A percentile compares a stretch with the other conserved stretches of the same genome.
phyloP scores from a whole-genome alignment of 2,329 filamentous ascomycete species.

The Tolypocladium endophyticum region DNA sequence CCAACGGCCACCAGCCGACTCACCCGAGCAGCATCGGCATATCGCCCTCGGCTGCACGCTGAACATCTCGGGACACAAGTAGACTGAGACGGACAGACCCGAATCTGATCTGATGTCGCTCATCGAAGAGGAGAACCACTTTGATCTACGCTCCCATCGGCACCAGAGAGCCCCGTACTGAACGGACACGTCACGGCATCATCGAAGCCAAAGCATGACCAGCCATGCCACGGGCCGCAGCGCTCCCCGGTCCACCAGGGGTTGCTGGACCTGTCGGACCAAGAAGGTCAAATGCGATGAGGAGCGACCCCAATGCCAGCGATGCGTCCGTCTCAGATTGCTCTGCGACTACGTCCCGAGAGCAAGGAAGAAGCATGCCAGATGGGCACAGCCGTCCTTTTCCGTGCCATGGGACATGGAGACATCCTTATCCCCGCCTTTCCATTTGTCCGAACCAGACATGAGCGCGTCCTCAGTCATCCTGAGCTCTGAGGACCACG shows the following conservation, averaged over 20 bases:
- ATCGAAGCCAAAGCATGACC: background rate
- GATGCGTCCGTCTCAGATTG: background rate
- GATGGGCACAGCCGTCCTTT: background rate
- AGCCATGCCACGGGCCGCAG: background rate
- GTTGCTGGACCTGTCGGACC: background rate
- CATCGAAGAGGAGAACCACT: background rate
- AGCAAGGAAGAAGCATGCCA: background rate
- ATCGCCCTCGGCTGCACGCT: background rate
- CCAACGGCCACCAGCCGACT: background rate
- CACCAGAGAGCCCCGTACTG: no score
- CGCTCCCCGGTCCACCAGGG: background rate
- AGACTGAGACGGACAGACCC: background rate
- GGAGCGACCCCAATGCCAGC: background rate
- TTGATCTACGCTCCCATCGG: no score
- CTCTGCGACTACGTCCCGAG: background rate
- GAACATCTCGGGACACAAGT: no score
- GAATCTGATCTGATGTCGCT: background rate
- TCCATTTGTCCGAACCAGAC: background rate
- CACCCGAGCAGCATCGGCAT: background rate
- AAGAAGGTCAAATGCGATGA: background rate
- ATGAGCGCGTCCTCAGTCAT: slow-evolving; percentile 11
- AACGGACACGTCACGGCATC: background rate
- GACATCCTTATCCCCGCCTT: background rate
- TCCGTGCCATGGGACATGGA: background rate
- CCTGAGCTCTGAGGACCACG: slow-evolving; percentile 18